phyloP scores from a whole-genome alignment of 2,329 filamentous ascomycete species.

The Periconia macrospinosa region DNA sequence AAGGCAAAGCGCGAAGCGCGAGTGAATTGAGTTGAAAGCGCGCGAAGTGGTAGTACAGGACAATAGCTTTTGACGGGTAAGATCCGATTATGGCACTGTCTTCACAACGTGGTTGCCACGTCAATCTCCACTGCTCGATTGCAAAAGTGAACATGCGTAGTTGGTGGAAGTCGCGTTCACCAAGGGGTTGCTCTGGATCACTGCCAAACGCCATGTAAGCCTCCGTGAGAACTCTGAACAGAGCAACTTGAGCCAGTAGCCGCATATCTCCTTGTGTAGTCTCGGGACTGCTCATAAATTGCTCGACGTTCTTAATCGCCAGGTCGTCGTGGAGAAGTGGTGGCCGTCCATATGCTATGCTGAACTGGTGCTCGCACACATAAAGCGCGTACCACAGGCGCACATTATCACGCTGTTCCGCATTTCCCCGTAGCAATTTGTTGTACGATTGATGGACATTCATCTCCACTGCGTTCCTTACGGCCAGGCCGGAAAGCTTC shows the following conservation, averaged over 20 bases:
- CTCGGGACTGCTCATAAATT: slow-evolving; percentile 30
- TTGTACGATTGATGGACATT: slow-evolving; percentile 44
- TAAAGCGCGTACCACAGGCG: slow-evolving; percentile 46
- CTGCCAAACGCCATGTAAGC: slow-evolving; percentile 38
- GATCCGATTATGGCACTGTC: slow-evolving; percentile 32
- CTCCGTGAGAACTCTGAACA: slow-evolving; percentile 38
- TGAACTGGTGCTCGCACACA: slow-evolving; percentile 46
- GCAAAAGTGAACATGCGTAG: slow-evolving; percentile 46
- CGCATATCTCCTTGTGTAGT: slow-evolving; percentile 34
- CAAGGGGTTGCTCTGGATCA: slow-evolving; percentile 40
- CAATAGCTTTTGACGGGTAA: slow-evolving; percentile 52
- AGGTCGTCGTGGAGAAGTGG: slow-evolving; percentile 44
- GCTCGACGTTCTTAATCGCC: slow-evolving; percentile 41
- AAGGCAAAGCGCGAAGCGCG: slow-evolving; percentile 45
- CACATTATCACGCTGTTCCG: slow-evolving; percentile 40
- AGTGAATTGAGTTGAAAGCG: slow-evolving; percentile 57
- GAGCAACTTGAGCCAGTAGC: slow-evolving; percentile 32
- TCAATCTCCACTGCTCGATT: slow-evolving; percentile 48
- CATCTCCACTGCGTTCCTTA: slow-evolving; percentile 45
- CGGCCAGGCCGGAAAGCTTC: slow-evolving; percentile 44
- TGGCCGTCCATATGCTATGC: slow-evolving; percentile 46
- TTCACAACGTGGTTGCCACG: slow-evolving; percentile 39
- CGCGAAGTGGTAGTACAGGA: slow-evolving; percentile 58
- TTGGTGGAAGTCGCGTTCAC: slow-evolving; percentile 42
- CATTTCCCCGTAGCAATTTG: slow-evolving; percentile 37